Evolutionary conservation across 345 rosid species (phyloP), one percentile per base, ranked within the genome.

Genomic region (Lepidium africanum): DNA sequence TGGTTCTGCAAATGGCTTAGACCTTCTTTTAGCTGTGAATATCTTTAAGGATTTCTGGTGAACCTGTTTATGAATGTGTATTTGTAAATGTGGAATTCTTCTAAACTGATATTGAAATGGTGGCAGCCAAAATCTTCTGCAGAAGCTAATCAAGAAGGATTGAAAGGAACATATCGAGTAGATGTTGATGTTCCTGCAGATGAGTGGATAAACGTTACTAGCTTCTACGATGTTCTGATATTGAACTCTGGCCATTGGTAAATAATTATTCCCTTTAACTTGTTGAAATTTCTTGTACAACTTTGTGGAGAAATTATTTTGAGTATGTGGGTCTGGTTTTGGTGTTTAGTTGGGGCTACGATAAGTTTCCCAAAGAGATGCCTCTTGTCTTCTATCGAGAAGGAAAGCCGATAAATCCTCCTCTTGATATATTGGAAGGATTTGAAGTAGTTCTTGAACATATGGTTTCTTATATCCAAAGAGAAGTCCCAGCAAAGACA

Each of bases 221-320:
- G 75, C 77, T 88, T 90, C 72, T 93, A 87, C 21, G 88, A 93
- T 77, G 95, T 88, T 70, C 91, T 91, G 66, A 37, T 93, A 40
- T 88, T 88, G 33, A 93, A 91, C 62, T 90, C 96, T 55, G 99
- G 97, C 57, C 99, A 94, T 73, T 94, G 99, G 99, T 94, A 86
- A 70, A 49, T 12, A 3, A 3, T 8, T 25, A 15, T 16, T 0
- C 23, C 49, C 2, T n/a, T 21, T 40, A 1, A 32, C 48, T 0
- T 25, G 11, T 41, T 52, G 23, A 23, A 0, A 13, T 50, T 47
- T 47, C 27, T 13, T 53, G 3, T 17, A 5, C 39, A 50, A 13
- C 67, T 49, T 39, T 65, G 64, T 39, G 71, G 5, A 50, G 42
- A 54, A 43, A 53, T 56, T 2, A 52, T 13, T 59, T 35, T 38